Conservation (phyloP, 495 filamentous ascomycete species). For the Monascus purpureus region DNA sequence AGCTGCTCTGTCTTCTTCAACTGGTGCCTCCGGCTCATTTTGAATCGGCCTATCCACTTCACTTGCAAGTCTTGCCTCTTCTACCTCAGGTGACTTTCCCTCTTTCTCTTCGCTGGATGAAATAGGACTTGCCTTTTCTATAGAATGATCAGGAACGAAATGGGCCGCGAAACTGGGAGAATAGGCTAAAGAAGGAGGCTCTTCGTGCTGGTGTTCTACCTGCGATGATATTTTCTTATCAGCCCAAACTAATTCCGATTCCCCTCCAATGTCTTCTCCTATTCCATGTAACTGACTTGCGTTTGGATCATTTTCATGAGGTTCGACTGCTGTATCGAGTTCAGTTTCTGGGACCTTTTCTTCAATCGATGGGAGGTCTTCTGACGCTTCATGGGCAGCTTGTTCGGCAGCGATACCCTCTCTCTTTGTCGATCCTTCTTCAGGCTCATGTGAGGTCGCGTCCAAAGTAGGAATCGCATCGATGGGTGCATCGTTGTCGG, state of each 20-base stretch:
- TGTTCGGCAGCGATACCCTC: no score
- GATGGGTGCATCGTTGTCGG: no score
- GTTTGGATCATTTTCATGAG: conserved; percentile 37
- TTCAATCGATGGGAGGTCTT: conserved; percentile 9
- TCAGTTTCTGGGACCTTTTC: conserved; percentile 12
- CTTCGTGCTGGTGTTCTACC: conserved; percentile 29
- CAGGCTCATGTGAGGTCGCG: no score
- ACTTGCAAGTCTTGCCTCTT: background rate
- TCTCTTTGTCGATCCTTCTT: no score
- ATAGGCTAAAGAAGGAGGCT: conserved; percentile 24
- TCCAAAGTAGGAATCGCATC: no score
- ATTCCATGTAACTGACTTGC: conserved; percentile 35
- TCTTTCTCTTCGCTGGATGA: conserved; percentile 7
- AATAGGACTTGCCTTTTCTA: conserved; percentile 3
- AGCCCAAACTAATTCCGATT: conserved; percentile 33
- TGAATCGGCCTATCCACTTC: conserved; percentile 1
- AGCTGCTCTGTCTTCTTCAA: background rate
- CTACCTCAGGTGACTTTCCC: background rate
- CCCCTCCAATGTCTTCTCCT: conserved; percentile 19
- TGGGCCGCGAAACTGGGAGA: conserved; percentile 15
- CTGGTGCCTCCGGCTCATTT: conserved; percentile 2
- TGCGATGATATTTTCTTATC: conserved; percentile 36
- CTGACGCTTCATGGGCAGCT: no score
- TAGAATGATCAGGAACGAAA: conserved; percentile 18
- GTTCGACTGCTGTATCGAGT: conserved; percentile 21